phyloP scores from a whole-genome alignment of 139 green algal genomes.

The Coelastrella sp. region DNA sequence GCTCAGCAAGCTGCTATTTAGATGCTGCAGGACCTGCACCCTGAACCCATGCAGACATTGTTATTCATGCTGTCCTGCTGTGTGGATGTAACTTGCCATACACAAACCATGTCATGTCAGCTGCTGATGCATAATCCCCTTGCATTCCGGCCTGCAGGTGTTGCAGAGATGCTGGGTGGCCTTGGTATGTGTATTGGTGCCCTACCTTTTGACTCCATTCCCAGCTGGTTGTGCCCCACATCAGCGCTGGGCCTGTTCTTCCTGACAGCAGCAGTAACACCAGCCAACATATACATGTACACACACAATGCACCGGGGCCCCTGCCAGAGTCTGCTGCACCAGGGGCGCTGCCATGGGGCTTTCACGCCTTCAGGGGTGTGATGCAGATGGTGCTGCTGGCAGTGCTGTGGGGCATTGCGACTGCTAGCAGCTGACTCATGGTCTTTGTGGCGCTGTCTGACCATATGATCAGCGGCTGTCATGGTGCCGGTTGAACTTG shows the following conservation, averaged over 20 bases:
- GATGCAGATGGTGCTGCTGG: conserved; percentile 46
- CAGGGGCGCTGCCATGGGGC: conserved; percentile 12
- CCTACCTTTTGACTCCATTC: conserved; percentile 38
- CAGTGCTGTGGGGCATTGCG: conserved; percentile 31
- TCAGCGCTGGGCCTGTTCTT: conserved; percentile 51
- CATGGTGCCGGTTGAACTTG: no score
- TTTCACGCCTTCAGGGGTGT: conserved; percentile 22
- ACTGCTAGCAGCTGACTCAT: conserved; percentile 4
- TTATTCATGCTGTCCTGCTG: no score
- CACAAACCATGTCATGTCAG: no score
- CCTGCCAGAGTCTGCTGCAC: conserved; percentile 41
- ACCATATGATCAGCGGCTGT: neutral
- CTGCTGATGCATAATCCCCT: no score
- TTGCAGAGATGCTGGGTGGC: conserved; percentile 66
- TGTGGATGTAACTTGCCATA: no score
- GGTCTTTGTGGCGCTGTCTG: neutral
- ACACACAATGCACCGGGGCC: conserved; percentile 65
- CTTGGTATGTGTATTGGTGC: conserved; percentile 48
- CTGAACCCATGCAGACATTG: no score
- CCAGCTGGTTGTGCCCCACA: conserved; percentile 49
- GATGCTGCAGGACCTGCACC: no score
- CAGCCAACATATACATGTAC: conserved; percentile 69
- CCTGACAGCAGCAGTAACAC: conserved; percentile 49
- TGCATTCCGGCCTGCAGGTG: conserved; percentile 40
- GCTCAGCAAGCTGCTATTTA: no score